Evolutionary conservation across 108 stramenopile genomes (phyloP).

Genomic region (Nannochloropsis gaditana): DNA sequence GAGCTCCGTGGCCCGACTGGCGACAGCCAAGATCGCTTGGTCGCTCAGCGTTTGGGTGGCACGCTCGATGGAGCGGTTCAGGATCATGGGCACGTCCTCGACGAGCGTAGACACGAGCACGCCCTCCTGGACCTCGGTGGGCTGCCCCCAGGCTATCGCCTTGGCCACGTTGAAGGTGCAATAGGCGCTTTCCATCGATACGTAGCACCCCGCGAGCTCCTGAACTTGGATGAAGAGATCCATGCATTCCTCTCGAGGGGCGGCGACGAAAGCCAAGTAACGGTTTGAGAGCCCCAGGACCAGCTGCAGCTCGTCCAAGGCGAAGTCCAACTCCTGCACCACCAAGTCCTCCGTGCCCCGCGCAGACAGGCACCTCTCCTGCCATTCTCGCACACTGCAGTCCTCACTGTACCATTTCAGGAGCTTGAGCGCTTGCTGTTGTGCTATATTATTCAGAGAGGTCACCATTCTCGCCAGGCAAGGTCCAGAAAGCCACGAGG

Average conservation of each 20-base stretch:
- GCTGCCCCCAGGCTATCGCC: not conserved
- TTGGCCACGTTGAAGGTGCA: not conserved
- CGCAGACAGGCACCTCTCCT: not conserved
- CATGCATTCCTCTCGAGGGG: not conserved
- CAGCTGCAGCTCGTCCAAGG: conserved; percentile 6
- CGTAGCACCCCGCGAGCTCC: conserved; percentile 16
- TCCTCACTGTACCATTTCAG: not conserved
- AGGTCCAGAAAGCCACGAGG: not conserved
- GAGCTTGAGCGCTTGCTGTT: not conserved
- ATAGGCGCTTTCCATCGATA: not conserved
- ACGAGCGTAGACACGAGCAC: not conserved
- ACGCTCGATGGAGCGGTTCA: not conserved
- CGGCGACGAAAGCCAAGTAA: not conserved
- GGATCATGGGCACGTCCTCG: conserved; percentile 2
- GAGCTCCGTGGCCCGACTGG: not conserved
- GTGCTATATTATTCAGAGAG: not conserved
- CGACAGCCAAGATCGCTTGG: conserved; percentile 12
- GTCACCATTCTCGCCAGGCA: not conserved
- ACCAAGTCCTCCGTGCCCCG: not conserved
- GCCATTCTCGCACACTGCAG: not conserved
- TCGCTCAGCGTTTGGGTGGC: conserved; percentile 12
- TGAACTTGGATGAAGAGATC: not conserved
- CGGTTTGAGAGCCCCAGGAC: not conserved
- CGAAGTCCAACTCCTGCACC: conserved; percentile 19
- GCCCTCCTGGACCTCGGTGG: not conserved